Base-by-base conservation (phyloP, 108 stramenopile genomes). In the Cylindrotheca fusiformis region DNA sequence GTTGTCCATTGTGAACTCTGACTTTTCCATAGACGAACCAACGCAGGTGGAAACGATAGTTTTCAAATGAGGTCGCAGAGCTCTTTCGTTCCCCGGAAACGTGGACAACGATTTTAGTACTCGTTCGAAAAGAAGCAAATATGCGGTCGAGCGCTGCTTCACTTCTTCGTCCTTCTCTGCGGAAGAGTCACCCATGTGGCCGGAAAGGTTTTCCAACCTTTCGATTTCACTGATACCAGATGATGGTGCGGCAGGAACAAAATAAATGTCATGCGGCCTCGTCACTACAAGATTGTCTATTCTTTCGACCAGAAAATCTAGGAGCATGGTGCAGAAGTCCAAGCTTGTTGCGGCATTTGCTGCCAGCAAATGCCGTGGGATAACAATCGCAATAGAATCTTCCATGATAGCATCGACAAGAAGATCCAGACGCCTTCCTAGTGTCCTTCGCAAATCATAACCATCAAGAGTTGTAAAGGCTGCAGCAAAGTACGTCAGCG, bases 391-490 rank as follows among this genome's bases (percentile, higher is more conserved):
- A 8, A 78, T 60, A 3, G 80, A 63, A 59, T 94, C 84, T 2
- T 83, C 86, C 1, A 92, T 82, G 27, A 95, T 75, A 5, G 86
- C 85, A 26, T 91, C 81, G 36, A 95, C 72, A 6, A 98, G 57
- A n/a, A 82, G 52, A 29, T 85, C 72, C 24, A 96, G 60, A 58
- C 84, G 82, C 4, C 73, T 65, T 2, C 87, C 87, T 12, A 98
- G 49, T 32, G 78, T 79, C n/a, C 77, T 67, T 26, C 84, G 60
- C 26, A 97, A 66, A 54, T 90, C 87, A 69, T 76, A 74, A 17
- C 83, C 78, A 68, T 94, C 93, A 12, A 96, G 69, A 10, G 90
- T 75, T 23, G 95, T 86, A 48, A 98, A 95, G 14, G 90, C 80
- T 30, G 93, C 82, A 8, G 95, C 95, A 70, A 96, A 98, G 27